A percentile compares a stretch with the other conserved stretches of the same genome.
phyloP scores from a whole-genome alignment of 2,329 filamentous ascomycete species.

The Lomentospora prolificans region DNA sequence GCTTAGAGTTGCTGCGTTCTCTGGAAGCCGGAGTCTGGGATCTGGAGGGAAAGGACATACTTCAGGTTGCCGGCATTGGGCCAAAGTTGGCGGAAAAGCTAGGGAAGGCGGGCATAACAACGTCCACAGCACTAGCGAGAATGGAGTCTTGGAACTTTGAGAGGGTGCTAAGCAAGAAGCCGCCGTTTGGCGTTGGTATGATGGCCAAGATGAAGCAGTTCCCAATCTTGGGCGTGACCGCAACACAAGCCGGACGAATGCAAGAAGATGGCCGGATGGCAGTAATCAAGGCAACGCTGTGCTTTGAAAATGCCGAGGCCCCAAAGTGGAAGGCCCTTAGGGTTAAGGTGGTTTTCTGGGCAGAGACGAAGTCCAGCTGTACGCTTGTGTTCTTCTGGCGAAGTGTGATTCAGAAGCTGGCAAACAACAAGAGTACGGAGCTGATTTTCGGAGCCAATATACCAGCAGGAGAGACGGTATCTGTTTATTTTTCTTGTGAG shows the following conservation, averaged over 20 bases:
- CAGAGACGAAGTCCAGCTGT: neutral
- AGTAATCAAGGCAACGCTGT: conserved; percentile 54
- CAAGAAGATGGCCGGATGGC: conserved; percentile 29
- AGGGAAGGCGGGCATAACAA: conserved; percentile 57
- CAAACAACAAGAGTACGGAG: neutral
- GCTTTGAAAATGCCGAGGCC: conserved; percentile 57
- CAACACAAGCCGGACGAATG: conserved; percentile 14
- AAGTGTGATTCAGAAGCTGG: neutral
- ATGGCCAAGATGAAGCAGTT: conserved; percentile 58
- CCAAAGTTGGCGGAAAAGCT: conserved; percentile 66
- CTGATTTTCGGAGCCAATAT: conserved; percentile 3
- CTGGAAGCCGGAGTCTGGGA: conserved; percentile 74
- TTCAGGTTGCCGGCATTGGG: conserved; percentile 73
- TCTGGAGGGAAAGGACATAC: conserved; percentile 66
- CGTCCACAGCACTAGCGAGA: conserved; percentile 57
- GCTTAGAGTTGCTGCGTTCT: conserved; percentile 69
- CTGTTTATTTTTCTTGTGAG: conserved; percentile 3
- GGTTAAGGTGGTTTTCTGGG: conserved; percentile 6
- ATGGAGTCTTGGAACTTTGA: conserved; percentile 68
- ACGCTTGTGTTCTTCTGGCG: conserved; percentile 6
- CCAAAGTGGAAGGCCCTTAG: conserved; percentile 47
- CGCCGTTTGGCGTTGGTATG: conserved; percentile 69
- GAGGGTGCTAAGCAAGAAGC: conserved; percentile 64
- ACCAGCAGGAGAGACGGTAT: neutral
- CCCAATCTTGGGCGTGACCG: conserved; percentile 42